phyloP scores from a whole-genome alignment of 139 green algal genomes.

The Ettlia oleoabundans region DNA sequence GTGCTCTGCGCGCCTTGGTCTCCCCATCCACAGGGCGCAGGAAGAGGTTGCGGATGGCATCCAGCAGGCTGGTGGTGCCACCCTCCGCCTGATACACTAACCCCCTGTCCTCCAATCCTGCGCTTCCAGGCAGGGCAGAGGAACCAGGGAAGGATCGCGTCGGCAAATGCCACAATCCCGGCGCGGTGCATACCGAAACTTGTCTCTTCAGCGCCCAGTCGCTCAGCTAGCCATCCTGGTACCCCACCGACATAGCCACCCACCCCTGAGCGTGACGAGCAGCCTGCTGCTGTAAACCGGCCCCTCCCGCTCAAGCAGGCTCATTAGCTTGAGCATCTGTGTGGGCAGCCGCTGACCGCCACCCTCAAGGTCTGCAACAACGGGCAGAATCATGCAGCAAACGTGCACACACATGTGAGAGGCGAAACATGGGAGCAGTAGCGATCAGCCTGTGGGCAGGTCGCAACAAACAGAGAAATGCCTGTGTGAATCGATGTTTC shows the following conservation, averaged over 20 bases:
- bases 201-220: neutral
- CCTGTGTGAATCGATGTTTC: no score
- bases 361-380: constrained; percentile 46
- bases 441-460: neutral
- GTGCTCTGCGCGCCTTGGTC: neutral
- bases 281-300: constrained; percentile 59
- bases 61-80: constrained; percentile 48
- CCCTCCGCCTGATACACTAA: constrained; percentile 71
- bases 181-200: no score
- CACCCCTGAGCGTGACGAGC: constrained; percentile 70
- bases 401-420: neutral
- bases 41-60: constrained; percentile 57
- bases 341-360: constrained; percentile 50
- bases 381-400: neutral
- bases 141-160: neutral
- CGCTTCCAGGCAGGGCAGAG: neutral
- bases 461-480: no score
- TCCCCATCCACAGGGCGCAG: constrained; percentile 26
- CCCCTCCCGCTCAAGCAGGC: constrained; percentile 70
- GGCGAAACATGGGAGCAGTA: neutral
- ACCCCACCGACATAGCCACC: neutral
- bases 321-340: constrained; percentile 84
- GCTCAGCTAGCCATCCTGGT: neutral
- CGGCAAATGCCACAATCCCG: neutral
- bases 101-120: constrained; percentile 70